Evolutionary conservation across 2,329 filamentous ascomycete species (phyloP), one percentile per base, ranked within the genome.

Genomic region (Lachnellula arida): DNA sequence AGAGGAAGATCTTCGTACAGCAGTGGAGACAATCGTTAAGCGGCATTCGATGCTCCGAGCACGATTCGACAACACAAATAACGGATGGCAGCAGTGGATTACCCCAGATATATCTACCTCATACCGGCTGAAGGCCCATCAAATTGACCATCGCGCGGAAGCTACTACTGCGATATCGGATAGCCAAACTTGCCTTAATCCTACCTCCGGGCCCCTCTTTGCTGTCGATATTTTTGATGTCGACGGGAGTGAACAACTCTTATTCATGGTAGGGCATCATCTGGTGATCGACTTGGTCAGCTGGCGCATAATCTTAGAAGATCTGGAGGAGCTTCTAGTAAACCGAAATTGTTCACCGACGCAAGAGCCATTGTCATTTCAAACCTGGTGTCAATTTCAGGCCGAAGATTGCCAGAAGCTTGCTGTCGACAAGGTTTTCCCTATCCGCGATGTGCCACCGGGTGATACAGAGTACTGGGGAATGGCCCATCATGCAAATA

Each of bases 41-140:
- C 66, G 62, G 14, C 74, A 76, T 54, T 69, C 72, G 4, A 74
- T 76, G 71, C 61, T 76, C 2, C 67, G 73, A 34, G 72, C 68
- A 12, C 68, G 73, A 7, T 76, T 73, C 52, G 39, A 47, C n/a
- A 63, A 63, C 2, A 43, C 37, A 8, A 56, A 57, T 5, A 62
- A 60, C 1, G 54, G 35, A 5, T 74, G 72, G 72, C 60, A 59
- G 35, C 73, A 75, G 53, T 58, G 56, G 1, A 59, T 74, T 19
- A 65, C 67, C 12, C 66, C 66, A 32, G 58, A 68, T 17, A 37
- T 61, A 23, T 25, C 49, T 37, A 19, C 23, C 5, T 56, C 54
- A 25, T 56, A 56, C 34, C 43, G 49, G 28, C 43, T 56, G 5
- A 46, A 43, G 23, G 12, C 19, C 11, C 35, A 50, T 34, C 39